Conservation (phyloP, 352 stramenopile species). For the Phytophthora boehmeriae region DNA sequence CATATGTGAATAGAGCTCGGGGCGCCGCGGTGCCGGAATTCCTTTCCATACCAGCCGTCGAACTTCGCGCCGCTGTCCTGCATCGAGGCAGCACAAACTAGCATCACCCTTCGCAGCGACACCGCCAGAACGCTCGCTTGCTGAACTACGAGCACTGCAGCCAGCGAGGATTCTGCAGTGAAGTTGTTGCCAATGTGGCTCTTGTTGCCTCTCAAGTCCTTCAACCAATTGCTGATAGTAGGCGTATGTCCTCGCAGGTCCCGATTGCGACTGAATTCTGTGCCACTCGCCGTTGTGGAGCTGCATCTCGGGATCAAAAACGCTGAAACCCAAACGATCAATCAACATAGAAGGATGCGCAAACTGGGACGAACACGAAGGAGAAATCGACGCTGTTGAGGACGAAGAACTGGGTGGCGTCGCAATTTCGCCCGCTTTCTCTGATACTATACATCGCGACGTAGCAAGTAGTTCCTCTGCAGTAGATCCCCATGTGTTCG, state of each 20-base stretch:
- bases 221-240: constrained; percentile 60
- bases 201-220: constrained; percentile 47
- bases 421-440: constrained; percentile 1
- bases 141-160: not conserved
- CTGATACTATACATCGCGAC: not conserved
- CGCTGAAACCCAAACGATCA: constrained; percentile 57
- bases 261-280: constrained; percentile 1
- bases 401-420: constrained; percentile 16
- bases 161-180: constrained; percentile 9
- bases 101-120: not conserved
- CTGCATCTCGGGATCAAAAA: constrained; percentile 45
- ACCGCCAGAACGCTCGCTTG: not conserved
- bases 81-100: constrained; percentile 9
- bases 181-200: constrained; percentile 35
- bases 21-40: constrained; percentile 49
- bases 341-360: constrained; percentile 22
- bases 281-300: constrained; percentile 31
- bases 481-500: constrained; percentile 37
- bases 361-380: constrained; percentile 21
- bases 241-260: constrained; percentile 33
- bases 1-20: constrained; percentile 50
- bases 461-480: constrained; percentile 48
- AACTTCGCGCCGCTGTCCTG: constrained; percentile 4
- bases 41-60: constrained; percentile 54
- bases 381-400: constrained; percentile 28